phyloP scores from a whole-genome alignment of 2,329 filamentous ascomycete genomes.

The Colletotrichum nymphaeae region DNA sequence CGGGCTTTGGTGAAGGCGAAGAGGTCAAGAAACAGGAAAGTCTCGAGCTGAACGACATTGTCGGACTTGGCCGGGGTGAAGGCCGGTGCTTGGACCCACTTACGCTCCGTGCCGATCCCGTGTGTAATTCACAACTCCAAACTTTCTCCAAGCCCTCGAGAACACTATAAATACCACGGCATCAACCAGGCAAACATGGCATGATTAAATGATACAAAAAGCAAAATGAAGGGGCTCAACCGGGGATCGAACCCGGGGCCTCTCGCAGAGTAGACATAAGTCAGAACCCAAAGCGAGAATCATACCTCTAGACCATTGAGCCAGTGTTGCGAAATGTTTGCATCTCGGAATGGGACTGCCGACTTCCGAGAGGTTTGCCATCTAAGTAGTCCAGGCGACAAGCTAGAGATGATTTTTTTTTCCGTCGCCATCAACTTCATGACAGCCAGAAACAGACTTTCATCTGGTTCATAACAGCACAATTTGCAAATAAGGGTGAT shows the following conservation, averaged over 20 bases:
- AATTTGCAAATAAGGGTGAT: neutral
- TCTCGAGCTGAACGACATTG: neutral
- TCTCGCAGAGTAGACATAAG: conserved; percentile 41
- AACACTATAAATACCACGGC: neutral
- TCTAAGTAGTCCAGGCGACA: neutral
- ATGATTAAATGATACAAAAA: neutral
- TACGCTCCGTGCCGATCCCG: neutral
- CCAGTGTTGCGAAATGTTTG: conserved; percentile 8
- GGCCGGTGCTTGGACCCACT: neutral
- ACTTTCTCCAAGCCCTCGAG: too few relatives aligned
- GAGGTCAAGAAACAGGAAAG: neutral
- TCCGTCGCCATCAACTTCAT: too few relatives aligned
- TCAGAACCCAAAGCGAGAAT: conserved; percentile 46
- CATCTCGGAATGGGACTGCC: neutral
- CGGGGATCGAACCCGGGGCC: conserved; percentile 49
- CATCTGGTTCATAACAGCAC: neutral
- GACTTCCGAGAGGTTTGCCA: too few relatives aligned
- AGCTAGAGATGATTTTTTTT: too few relatives aligned
- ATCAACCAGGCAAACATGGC: neutral
- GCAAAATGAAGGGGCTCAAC: conserved; percentile 39
- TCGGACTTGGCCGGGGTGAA: neutral
- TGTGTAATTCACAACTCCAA: neutral
- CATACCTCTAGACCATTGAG: conserved; percentile 49
- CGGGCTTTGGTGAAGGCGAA: neutral
- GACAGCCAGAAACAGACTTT: neutral